Percentiles rank a stretch among this genome's conserved stretches.
Evolutionary conservation across 352 stramenopile genomes (phyloP).

Genomic region (Phytophthora chlamydospora): DNA sequence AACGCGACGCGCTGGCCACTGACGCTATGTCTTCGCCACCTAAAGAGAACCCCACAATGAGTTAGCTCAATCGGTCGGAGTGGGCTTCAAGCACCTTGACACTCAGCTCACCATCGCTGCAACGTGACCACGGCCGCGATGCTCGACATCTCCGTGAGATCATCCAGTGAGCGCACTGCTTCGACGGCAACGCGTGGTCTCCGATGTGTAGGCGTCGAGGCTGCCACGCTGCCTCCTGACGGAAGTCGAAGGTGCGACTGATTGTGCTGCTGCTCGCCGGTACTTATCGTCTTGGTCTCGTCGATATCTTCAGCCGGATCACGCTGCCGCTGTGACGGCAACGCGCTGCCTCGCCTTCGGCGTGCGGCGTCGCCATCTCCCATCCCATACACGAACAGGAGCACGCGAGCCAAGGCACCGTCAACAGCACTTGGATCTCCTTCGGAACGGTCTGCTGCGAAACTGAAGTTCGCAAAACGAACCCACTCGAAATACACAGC

Average conservation of each 20-base stretch:
- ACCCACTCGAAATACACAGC: background rate
- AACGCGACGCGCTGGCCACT: slow-evolving; percentile 42
- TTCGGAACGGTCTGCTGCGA: slow-evolving; percentile 8
- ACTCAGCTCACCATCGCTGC: slow-evolving; percentile 39
- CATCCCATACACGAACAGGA: slow-evolving; percentile 21
- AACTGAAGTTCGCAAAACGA: slow-evolving; percentile 10
- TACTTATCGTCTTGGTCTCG: slow-evolving; percentile 19
- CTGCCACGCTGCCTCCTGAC: slow-evolving; percentile 1
- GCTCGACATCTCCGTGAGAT: slow-evolving; percentile 48
- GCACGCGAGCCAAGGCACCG: slow-evolving; percentile 1
- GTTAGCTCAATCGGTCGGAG: background rate
- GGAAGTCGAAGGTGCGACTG: slow-evolving; percentile 10
- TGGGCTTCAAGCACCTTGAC: background rate
- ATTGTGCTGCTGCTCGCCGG: slow-evolving; percentile 13
- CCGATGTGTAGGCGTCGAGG: slow-evolving; percentile 12
- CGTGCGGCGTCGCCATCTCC: slow-evolving; percentile 9
- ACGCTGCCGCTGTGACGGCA: slow-evolving; percentile 7
- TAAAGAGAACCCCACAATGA: slow-evolving; percentile 1
- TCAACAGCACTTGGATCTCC: slow-evolving; percentile 7
- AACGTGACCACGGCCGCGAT: slow-evolving; percentile 44
- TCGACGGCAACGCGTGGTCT: slow-evolving; percentile 15
- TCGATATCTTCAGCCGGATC: slow-evolving; percentile 4
- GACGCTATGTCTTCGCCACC: slow-evolving; percentile 41
- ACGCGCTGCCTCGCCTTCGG: slow-evolving; percentile 6
- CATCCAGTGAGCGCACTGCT: slow-evolving; percentile 32